These are phyloP conservation scores for Trypanosoma caninum DNA, from an alignment of 208 protist genomes.

Conservation along the genomic window DNA sequence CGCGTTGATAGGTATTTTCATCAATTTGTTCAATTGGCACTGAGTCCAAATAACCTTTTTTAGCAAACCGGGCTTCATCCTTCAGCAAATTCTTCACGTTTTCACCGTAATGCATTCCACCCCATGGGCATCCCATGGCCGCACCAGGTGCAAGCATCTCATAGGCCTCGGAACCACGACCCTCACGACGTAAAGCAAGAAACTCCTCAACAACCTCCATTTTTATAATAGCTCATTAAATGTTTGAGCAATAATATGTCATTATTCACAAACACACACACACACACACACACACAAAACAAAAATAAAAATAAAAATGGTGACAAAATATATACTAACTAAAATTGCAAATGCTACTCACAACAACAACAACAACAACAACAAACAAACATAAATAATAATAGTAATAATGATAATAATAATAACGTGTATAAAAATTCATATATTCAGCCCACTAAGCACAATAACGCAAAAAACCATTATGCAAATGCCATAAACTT, in stretches of 20 bases:
- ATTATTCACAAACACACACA: neutral
- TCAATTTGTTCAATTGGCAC: constrained; percentile 83
- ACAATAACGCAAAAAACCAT: no score
- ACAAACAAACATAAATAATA: neutral
- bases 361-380: neutral
- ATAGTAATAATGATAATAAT: no score
- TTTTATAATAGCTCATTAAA: neutral
- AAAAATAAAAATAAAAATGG: neutral
- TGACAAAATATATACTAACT: no score
- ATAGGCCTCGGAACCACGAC: constrained; percentile 77
- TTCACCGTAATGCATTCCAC: constrained; percentile 80
- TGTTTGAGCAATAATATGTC: neutral
- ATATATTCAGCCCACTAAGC: no score
- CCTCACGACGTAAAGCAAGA: constrained; percentile 60
- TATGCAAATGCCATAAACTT: no score
- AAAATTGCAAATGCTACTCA: no score
- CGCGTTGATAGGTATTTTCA: constrained; percentile 82
- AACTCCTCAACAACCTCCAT: constrained; percentile 88
- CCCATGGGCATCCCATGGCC: constrained; percentile 83
- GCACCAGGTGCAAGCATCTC: constrained; percentile 69
- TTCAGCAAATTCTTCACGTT: constrained; percentile 55
- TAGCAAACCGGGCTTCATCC: constrained; percentile 70
- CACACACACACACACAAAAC: neutral
- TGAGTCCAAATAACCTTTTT: constrained; percentile 72
- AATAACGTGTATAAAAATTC: no score